Percentiles rank a stretch among this genome's conserved stretches.
Evolutionary conservation across 257 asterid species (phyloP).

Genomic region (Agastache rugosa): DNA sequence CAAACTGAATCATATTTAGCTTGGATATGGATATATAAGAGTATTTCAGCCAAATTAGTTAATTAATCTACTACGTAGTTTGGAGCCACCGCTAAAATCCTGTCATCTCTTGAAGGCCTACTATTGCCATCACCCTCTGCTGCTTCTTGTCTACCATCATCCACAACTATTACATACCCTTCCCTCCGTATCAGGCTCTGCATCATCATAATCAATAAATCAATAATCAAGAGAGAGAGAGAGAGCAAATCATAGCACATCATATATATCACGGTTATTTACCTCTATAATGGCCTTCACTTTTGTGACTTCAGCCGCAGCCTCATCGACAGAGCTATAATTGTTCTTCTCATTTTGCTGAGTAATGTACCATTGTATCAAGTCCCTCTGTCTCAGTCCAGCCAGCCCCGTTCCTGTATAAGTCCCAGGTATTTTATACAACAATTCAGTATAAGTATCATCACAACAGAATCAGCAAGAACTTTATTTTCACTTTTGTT

Average conservation of each 20-base stretch:
- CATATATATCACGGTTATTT: neutral
- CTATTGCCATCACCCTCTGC: slow-evolving; percentile 59
- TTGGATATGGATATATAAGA: no score
- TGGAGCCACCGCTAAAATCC: slow-evolving; percentile 91
- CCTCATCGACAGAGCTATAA: slow-evolving; percentile 78
- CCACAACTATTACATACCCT: slow-evolving; percentile 91
- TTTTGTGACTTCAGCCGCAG: slow-evolving; percentile 77
- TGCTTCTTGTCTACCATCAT: slow-evolving; percentile 70
- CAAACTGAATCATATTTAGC: neutral
- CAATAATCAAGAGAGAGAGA: neutral
- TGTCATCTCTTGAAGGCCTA: slow-evolving; percentile 66
- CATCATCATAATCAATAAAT: slow-evolving; percentile 34
- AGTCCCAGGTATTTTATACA: neutral
- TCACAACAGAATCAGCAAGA: neutral
- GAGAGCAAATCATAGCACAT: neutral
- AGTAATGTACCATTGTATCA: slow-evolving; percentile 80
- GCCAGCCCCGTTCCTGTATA: slow-evolving; percentile 71
- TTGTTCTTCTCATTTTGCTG: slow-evolving; percentile 84
- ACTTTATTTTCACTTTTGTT: neutral
- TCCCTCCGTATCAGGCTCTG: slow-evolving; percentile 89
- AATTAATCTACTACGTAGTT: slow-evolving; percentile 73
- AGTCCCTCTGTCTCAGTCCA: slow-evolving; percentile 90
- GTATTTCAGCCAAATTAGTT: neutral
- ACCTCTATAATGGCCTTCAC: slow-evolving; percentile 93
- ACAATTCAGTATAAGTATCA: neutral